Percentiles rank a stretch among this genome's conserved stretches.
These are phyloP conservation scores for Mycena vulgaris DNA, from an alignment of 768 basidiomycete species.

Conservation along the genomic window DNA sequence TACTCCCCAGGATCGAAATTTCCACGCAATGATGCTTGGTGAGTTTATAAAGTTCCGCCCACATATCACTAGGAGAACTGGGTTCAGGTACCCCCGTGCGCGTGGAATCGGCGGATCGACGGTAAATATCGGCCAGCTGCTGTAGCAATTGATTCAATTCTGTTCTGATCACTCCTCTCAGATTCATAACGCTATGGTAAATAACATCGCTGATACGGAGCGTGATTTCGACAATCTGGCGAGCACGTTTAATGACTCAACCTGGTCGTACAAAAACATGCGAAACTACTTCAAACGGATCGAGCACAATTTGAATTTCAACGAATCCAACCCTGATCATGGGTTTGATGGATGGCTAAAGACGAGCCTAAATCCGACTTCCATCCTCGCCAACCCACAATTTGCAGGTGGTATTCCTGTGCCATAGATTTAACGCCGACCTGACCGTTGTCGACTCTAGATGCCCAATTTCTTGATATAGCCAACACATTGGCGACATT, in stretches of 20 bases:
- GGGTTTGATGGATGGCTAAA: constrained; percentile 32
- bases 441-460: constrained; percentile 23
- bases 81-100: constrained; percentile 47
- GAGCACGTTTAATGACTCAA: constrained; percentile 42
- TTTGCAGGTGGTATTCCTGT: constrained; percentile 38
- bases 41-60: background rate
- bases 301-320: constrained; percentile 43
- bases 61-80: background rate
- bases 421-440: background rate
- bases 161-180: background rate
- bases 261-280: constrained; percentile 49
- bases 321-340: constrained; percentile 40
- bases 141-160: background rate
- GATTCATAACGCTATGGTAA: constrained; percentile 50
- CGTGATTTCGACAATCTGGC: constrained; percentile 47
- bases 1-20: constrained; percentile 46
- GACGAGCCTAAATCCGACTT: constrained; percentile 40
- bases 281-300: constrained; percentile 47
- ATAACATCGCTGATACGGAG: constrained; percentile 44
- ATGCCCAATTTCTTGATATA: constrained; percentile 42
- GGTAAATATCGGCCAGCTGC: constrained; percentile 35
- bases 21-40: constrained; percentile 45
- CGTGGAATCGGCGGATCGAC: constrained; percentile 49
- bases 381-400: constrained; percentile 31
- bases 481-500: constrained; percentile 33